A percentile compares a stretch with the other conserved stretches of the same genome.
Conservation (phyloP, 495 filamentous ascomycete genomes). For the Neurospora pannonica region DNA sequence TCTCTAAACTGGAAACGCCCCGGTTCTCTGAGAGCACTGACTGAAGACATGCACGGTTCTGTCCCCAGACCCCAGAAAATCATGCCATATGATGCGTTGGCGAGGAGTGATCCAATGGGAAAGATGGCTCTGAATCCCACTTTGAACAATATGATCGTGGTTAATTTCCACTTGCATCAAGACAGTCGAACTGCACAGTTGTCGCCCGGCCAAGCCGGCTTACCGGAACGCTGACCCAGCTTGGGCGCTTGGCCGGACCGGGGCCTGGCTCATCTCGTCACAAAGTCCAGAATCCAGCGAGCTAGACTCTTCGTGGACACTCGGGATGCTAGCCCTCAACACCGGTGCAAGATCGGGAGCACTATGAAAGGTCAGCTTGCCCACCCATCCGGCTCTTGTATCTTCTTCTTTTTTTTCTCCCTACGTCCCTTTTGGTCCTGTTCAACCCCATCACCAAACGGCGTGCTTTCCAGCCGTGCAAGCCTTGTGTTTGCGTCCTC, state of each 20-base stretch:
- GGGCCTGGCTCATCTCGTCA: not conserved
- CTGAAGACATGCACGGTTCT: not conserved
- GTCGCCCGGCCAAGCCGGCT: not conserved
- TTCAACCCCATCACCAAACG: conserved; percentile 25
- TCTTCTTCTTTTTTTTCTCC: conserved; percentile 4
- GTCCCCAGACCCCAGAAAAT: not conserved
- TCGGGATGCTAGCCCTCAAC: not conserved
- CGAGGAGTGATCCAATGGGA: not conserved
- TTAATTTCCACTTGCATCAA: not conserved
- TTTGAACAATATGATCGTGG: not conserved
- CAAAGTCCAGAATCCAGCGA: not conserved
- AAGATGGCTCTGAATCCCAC: not conserved
- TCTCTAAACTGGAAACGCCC: not conserved
- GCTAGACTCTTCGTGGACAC: not conserved
- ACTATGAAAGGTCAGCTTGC: conserved; percentile 12
- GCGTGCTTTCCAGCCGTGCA: conserved; percentile 30
- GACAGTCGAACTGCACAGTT: not conserved
- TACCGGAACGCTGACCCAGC: not conserved
- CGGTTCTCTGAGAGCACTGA: not conserved
- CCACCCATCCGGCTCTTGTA: conserved; percentile 5
- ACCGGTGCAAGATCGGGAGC: not conserved
- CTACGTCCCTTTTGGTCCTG: conserved; percentile 10
- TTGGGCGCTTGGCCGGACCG: not conserved
- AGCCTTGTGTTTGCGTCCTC: conserved; percentile 39
- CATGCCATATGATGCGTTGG: not conserved